Percentiles rank a stretch among this genome's conserved stretches.
These are phyloP conservation scores for Rhodotorula sp. DNA, from an alignment of 1,284 basidiomycete genomes.

Conservation along the genomic window DNA sequence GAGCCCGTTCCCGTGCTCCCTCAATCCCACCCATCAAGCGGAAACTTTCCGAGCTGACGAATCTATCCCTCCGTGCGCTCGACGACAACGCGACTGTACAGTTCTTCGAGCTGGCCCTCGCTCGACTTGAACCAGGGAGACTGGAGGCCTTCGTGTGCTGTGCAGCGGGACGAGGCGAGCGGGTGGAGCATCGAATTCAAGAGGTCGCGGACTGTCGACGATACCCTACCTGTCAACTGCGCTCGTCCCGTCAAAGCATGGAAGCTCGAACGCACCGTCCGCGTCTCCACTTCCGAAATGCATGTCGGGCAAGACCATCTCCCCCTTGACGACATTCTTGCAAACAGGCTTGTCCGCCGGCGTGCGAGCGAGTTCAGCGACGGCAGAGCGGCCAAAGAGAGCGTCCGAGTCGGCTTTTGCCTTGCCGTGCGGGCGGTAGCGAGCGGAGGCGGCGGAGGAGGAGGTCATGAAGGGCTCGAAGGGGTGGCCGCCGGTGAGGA, in stretches of 20 bases:
- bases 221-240: no score
- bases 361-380: slow-evolving; percentile 1
- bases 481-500: slow-evolving; percentile 54
- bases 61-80: no score
- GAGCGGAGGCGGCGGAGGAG: not conserved
- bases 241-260: no score
- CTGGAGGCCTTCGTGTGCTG: slow-evolving; percentile 4
- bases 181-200: slow-evolving; percentile 7
- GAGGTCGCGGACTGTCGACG: slow-evolving; percentile 10
- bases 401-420: not conserved
- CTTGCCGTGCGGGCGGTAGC: not conserved
- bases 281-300: slow-evolving; percentile 10
- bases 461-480: slow-evolving; percentile 15
- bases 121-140: slow-evolving; percentile 8
- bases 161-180: not conserved
- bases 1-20: no score
- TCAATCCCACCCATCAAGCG: no score
- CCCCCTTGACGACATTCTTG: slow-evolving; percentile 5
- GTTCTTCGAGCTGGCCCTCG: slow-evolving; percentile 1
- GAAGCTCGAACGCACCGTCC: slow-evolving; percentile 5
- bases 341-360: slow-evolving; percentile 4
- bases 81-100: slow-evolving; percentile 8
- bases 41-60: no score
- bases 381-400: slow-evolving; percentile 9
- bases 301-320: not conserved